These are phyloP conservation scores for Albophoma yamanashiensis DNA, from an alignment of 2,329 filamentous ascomycete genomes.

Conservation along the genomic window DNA sequence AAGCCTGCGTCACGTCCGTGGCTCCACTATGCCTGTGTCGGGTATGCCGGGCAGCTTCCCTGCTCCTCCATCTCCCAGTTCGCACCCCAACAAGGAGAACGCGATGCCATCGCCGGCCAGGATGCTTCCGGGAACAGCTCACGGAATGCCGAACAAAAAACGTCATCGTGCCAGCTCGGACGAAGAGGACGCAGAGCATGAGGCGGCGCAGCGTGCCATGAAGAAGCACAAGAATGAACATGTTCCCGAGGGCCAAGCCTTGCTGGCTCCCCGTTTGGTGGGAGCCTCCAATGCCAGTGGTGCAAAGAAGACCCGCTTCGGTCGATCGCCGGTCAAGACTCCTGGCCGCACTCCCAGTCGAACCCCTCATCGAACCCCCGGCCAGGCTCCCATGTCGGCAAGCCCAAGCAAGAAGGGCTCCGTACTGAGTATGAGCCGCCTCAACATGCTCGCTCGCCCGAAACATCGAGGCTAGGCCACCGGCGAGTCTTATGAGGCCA, in stretches of 20 bases:
- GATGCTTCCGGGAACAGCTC: conserved; percentile 37
- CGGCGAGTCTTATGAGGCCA: conserved; percentile 1
- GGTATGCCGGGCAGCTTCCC: conserved; percentile 49
- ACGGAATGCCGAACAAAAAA: conserved; percentile 58
- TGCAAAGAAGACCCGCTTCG: conserved; percentile 23
- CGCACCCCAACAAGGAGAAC: conserved; percentile 45
- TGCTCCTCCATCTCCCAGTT: conserved; percentile 14
- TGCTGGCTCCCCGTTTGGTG: conserved; percentile 37
- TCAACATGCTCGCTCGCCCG: conserved; percentile 51
- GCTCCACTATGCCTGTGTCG: conserved; percentile 31
- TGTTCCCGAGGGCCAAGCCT: conserved; percentile 39
- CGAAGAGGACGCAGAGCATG: conserved; percentile 41
- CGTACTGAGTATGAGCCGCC: conserved; percentile 44
- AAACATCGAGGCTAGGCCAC: conserved; percentile 38
- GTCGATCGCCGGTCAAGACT: conserved; percentile 14
- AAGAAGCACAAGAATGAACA: conserved; percentile 48
- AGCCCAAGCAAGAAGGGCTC: conserved; percentile 42
- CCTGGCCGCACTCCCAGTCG: conserved; percentile 1
- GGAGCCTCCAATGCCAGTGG: conserved; percentile 20
- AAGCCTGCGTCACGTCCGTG: conserved; percentile 49
- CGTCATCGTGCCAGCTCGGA: conserved; percentile 47
- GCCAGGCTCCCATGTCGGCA: conserved; percentile 13
- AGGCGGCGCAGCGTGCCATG: conserved; percentile 35
- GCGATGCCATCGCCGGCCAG: conserved; percentile 25
- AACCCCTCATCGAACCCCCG: conserved; percentile 5